phyloP scores from a whole-genome alignment of 2,329 filamentous ascomycete species.

The Aureobasidium sp. region DNA sequence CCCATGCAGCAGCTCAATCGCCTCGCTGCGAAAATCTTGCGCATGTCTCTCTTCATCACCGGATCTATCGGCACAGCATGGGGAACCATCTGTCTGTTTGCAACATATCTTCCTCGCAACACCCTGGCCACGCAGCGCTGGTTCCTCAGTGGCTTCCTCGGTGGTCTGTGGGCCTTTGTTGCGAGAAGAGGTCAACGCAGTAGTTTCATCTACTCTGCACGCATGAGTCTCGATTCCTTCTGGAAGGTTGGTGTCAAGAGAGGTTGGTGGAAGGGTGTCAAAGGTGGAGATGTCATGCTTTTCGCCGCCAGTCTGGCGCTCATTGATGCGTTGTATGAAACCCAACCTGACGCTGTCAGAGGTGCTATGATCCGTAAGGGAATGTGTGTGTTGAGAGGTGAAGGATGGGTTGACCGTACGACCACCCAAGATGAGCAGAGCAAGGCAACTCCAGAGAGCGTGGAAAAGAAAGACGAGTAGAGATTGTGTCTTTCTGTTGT shows the following conservation, averaged over 20 bases:
- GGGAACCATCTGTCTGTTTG: slow-evolving; percentile 85
- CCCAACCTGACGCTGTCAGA: slow-evolving; percentile 56
- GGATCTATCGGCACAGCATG: slow-evolving; percentile 79
- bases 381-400: slow-evolving; percentile 63
- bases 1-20: slow-evolving; percentile 59
- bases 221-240: slow-evolving; percentile 68
- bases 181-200: slow-evolving; percentile 55
- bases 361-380: slow-evolving; percentile 61
- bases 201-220: slow-evolving; percentile 69
- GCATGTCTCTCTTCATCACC: slow-evolving; percentile 68
- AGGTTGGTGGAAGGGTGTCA: slow-evolving; percentile 75
- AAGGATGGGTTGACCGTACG: slow-evolving; percentile 26
- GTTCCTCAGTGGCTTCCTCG: slow-evolving; percentile 79
- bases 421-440: neutral
- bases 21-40: slow-evolving; percentile 60
- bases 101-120: slow-evolving; percentile 63
- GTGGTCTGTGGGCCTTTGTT: slow-evolving; percentile 76
- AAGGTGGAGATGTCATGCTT: slow-evolving; percentile 73
- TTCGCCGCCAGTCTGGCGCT: slow-evolving; percentile 72
- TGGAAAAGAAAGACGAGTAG: slow-evolving; percentile 4
- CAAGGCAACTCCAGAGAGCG: neutral
- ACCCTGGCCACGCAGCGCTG: slow-evolving; percentile 76
- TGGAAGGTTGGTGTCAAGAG: slow-evolving; percentile 95
- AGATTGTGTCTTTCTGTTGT: neutral
- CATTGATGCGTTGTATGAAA: slow-evolving; percentile 69